A percentile compares a stretch with the other conserved stretches of the same genome.
These are phyloP conservation scores for Cryptomeria japonica DNA, from an alignment of 75 land plant genomes.

Conservation along the genomic window DNA sequence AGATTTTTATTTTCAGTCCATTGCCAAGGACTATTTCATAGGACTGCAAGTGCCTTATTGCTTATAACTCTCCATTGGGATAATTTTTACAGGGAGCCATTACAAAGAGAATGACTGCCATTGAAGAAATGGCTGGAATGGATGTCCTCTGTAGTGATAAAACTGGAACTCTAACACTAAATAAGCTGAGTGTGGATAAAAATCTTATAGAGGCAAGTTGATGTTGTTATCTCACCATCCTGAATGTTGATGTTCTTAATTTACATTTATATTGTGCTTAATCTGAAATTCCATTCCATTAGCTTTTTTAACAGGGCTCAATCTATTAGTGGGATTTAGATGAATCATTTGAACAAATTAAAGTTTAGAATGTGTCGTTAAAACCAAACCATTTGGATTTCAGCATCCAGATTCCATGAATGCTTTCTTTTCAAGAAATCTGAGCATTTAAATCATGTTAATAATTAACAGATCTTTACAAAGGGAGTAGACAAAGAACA, in stretches of 20 bases:
- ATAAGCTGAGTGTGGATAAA: slow-evolving; percentile 59
- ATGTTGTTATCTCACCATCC: neutral
- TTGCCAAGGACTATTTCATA: neutral
- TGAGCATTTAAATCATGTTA: neutral
- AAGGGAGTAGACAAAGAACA: slow-evolving; percentile 41
- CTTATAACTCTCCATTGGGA: neutral
- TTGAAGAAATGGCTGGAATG: slow-evolving; percentile 77
- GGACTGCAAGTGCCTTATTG: neutral
- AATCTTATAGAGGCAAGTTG: slow-evolving; percentile 54
- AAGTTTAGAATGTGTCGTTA: too few species aligned
- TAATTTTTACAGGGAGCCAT: slow-evolving; percentile 52
- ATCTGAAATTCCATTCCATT: too few species aligned
- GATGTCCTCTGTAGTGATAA: slow-evolving; percentile 74
- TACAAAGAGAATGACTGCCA: slow-evolving; percentile 73
- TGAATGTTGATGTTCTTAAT: too few species aligned
- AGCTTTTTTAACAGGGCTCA: too few species aligned
- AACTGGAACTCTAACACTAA: slow-evolving; percentile 64
- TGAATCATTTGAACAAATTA: too few species aligned
- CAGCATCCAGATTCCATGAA: too few species aligned
- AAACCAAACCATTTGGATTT: too few species aligned
- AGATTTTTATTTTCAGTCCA: neutral
- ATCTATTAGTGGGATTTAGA: too few species aligned
- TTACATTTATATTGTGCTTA: too few species aligned
- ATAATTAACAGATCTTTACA: slow-evolving; percentile 19
- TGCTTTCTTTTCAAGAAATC: too few species aligned